A percentile compares a stretch with the other conserved stretches of the same genome.
phyloP scores from a whole-genome alignment of 306 rosid species.

The Rosa rugosa region DNA sequence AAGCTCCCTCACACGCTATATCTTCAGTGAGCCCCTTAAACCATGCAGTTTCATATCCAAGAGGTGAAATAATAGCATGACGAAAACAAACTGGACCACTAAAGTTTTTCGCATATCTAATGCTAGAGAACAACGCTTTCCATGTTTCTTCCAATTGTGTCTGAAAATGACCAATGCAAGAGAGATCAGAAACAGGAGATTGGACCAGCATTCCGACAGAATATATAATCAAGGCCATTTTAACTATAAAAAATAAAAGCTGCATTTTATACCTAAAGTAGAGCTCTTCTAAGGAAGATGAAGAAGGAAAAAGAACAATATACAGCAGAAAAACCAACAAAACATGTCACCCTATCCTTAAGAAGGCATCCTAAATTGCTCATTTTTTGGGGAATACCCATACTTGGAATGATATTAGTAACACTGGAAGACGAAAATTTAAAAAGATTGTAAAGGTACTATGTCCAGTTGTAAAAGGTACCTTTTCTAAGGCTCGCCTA shows the following conservation, averaged over 20 bases:
- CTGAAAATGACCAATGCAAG: constrained; percentile 44
- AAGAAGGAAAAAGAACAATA: not conserved
- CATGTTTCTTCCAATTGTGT: constrained; percentile 90
- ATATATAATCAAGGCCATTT: not conserved
- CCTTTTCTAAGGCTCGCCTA: not conserved
- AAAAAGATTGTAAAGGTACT: not conserved
- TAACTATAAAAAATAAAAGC: not conserved
- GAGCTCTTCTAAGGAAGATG: not conserved
- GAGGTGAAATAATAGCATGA: constrained; percentile 78
- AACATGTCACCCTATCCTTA: not conserved
- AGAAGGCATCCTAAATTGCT: constrained; percentile 8
- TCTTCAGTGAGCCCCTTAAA: constrained; percentile 74
- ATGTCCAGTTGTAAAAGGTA: not conserved
- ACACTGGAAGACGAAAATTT: not conserved
- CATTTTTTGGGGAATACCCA: not conserved
- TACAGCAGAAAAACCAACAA: not conserved
- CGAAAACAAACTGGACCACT: constrained; percentile 82
- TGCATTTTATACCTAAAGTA: not conserved
- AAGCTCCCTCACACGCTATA: constrained; percentile 60
- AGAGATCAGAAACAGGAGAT: constrained; percentile 19
- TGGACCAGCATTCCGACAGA: not conserved
- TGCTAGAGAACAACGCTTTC: constrained; percentile 78
- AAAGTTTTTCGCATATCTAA: constrained; percentile 80
- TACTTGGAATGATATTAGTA: not conserved
- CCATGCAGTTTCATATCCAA: constrained; percentile 88